These are phyloP conservation scores for Aspergillus brunneoviolaceus DNA, from an alignment of 2,329 filamentous ascomycete species.

Conservation along the genomic window DNA sequence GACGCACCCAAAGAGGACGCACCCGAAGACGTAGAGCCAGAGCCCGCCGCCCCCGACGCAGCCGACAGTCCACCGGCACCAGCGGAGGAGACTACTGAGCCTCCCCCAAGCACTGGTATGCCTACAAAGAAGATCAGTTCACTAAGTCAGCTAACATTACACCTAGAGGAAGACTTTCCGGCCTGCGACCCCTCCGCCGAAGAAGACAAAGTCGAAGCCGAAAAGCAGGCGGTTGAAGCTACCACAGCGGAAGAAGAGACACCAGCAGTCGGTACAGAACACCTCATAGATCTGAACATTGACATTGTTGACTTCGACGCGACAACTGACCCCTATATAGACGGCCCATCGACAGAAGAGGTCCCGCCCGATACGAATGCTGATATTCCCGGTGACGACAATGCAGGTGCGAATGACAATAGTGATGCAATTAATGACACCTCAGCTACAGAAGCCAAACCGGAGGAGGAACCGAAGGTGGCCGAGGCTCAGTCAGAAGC, in stretches of 20 bases:
- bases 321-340: slow-evolving; percentile 9
- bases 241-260: slow-evolving; percentile 26
- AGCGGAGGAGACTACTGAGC: slow-evolving; percentile 14
- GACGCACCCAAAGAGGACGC: slow-evolving; percentile 16
- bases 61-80: slow-evolving; percentile 1
- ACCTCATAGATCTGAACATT: slow-evolving; percentile 9
- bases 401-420: neutral
- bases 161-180: slow-evolving; percentile 35
- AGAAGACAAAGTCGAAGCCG: slow-evolving; percentile 31
- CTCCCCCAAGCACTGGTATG: slow-evolving; percentile 26
- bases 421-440: slow-evolving; percentile 12
- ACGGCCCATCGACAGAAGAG: slow-evolving; percentile 6
- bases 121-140: slow-evolving; percentile 1
- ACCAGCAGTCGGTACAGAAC: slow-evolving; percentile 8
- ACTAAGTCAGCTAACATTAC: slow-evolving; percentile 18
- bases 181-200: slow-evolving; percentile 32
- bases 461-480: slow-evolving; percentile 1
- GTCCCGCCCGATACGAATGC: neutral
- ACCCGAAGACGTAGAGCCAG: slow-evolving; percentile 12
- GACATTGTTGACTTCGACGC: slow-evolving; percentile 9
- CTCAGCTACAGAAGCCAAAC: slow-evolving; percentile 10
- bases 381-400: slow-evolving; percentile 9
- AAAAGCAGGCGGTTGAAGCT: slow-evolving; percentile 35
- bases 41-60: slow-evolving; percentile 4
- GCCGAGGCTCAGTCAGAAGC: slow-evolving; percentile 17